Evolutionary conservation across 2,329 filamentous ascomycete genomes (phyloP).

Genomic region (Colletotrichum karsti): DNA sequence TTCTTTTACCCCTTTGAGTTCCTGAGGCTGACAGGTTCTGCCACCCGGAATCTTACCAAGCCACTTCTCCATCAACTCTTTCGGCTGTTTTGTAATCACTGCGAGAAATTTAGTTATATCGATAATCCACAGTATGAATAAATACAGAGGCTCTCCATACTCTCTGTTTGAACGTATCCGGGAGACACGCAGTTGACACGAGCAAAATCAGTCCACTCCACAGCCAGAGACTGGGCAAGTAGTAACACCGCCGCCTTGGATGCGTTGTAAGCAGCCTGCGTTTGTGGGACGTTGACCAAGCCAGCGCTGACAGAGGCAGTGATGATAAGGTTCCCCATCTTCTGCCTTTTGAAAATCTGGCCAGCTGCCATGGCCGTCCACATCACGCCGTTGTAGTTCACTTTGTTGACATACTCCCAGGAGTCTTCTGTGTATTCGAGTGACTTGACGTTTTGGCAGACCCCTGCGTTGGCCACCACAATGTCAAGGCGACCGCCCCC

Average conservation of each 20-base stretch:
- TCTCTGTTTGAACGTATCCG: conserved; percentile 30
- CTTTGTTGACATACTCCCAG: conserved; percentile 34
- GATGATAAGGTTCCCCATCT: conserved; percentile 35
- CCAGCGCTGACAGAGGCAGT: conserved; percentile 28
- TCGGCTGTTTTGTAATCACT: conserved; percentile 30
- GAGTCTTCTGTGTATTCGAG: conserved; percentile 37
- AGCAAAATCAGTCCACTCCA: conserved; percentile 52
- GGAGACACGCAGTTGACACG: conserved; percentile 50
- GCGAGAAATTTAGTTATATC: not conserved
- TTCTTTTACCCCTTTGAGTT: conserved; percentile 30
- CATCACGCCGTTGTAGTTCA: conserved; percentile 39
- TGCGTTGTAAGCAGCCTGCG: conserved; percentile 51
- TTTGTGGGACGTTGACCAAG: conserved; percentile 35
- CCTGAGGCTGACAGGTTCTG: conserved; percentile 27
- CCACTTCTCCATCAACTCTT: conserved; percentile 30
- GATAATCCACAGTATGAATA: not conserved
- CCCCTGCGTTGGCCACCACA: conserved; percentile 40
- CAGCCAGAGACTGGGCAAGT: conserved; percentile 47
- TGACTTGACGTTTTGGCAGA: conserved; percentile 33
- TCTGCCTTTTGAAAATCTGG: conserved; percentile 31
- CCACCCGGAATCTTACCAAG: conserved; percentile 29
- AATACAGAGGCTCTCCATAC: not conserved
- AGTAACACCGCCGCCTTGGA: conserved; percentile 52
- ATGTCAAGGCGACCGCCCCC: conserved; percentile 30
- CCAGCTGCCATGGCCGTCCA: conserved; percentile 35